A percentile compares a stretch with the other conserved stretches of the same genome.
These are phyloP conservation scores for Mycosphaerelloides madeirae DNA, from an alignment of 2,329 filamentous ascomycete species.

Conservation along the genomic window DNA sequence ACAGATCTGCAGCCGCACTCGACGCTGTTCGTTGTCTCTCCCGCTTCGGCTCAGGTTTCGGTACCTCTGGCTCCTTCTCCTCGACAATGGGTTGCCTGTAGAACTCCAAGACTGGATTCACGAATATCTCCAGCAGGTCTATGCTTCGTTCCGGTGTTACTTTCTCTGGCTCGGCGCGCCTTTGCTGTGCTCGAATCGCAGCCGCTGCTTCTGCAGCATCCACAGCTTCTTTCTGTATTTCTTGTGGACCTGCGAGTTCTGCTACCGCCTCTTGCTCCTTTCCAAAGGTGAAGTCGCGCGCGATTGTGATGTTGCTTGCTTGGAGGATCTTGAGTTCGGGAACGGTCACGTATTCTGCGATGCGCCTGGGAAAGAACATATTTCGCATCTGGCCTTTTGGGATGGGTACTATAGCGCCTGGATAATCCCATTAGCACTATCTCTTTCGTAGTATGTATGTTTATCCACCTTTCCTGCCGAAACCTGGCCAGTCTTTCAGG, in stretches of 20 bases:
- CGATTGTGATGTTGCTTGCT: constrained; percentile 40
- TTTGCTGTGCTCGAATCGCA: constrained; percentile 14
- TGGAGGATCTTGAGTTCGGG: constrained; percentile 44
- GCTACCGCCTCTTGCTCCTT: constrained; percentile 9
- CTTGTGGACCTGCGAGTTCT: not conserved
- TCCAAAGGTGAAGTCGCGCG: constrained; percentile 45
- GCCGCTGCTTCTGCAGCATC: not conserved
- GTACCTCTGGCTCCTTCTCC: constrained; percentile 28
- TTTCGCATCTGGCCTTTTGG: constrained; percentile 53
- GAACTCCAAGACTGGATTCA: constrained; percentile 46
- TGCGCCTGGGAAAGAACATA: constrained; percentile 47
- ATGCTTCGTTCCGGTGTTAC: constrained; percentile 41
- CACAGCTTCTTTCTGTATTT: not conserved
- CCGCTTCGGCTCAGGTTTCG: constrained; percentile 6
- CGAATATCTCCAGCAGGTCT: constrained; percentile 45
- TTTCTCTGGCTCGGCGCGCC: constrained; percentile 33
- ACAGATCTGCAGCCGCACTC: constrained; percentile 27
- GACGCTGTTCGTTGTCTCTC: constrained; percentile 15
- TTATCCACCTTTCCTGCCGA: constrained; percentile 43
- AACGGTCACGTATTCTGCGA: constrained; percentile 50
- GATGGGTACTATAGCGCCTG: constrained; percentile 51
- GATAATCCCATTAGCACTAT: constrained; percentile 1
- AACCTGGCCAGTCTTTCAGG: constrained; percentile 49
- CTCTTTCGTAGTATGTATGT: not conserved
- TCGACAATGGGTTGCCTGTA: constrained; percentile 40